These are phyloP conservation scores for Mimosa bimucronata DNA, from an alignment of 306 rosid species.

Conservation along the genomic window DNA sequence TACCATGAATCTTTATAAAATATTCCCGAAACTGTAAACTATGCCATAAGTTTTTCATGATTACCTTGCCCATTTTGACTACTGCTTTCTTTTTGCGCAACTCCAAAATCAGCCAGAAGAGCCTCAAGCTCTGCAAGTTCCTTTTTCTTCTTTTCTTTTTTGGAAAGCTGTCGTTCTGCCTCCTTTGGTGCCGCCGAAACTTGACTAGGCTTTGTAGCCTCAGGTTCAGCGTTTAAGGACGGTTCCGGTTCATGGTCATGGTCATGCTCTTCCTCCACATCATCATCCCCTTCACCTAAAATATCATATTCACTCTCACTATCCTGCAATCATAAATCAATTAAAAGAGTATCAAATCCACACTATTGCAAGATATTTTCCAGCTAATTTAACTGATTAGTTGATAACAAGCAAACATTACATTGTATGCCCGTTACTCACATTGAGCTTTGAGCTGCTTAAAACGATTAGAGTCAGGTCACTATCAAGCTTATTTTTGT, in stretches of 20 bases:
- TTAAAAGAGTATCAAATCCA: slow-evolving; percentile 19
- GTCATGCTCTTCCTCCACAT: slow-evolving; percentile 83
- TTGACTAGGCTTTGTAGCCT: slow-evolving; percentile 55
- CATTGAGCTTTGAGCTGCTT: slow-evolving; percentile 5
- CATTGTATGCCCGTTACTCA: background rate
- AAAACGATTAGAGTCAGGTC: background rate
- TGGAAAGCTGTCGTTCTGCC: slow-evolving; percentile 82
- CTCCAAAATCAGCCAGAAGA: slow-evolving; percentile 91
- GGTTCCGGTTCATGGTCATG: slow-evolving; percentile 64
- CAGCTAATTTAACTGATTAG: slow-evolving; percentile 11
- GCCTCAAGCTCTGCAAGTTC: slow-evolving; percentile 98
- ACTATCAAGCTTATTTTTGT: slow-evolving; percentile 12
- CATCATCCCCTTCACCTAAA: slow-evolving; percentile 92
- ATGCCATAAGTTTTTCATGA: slow-evolving; percentile 20
- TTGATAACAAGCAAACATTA: background rate
- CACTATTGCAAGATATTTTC: slow-evolving; percentile 15
- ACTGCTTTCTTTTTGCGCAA: slow-evolving; percentile 57
- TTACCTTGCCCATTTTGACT: slow-evolving; percentile 79
- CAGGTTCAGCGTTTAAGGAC: slow-evolving; percentile 57
- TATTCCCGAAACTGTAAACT: slow-evolving; percentile 6
- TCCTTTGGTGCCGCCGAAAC: slow-evolving; percentile 69
- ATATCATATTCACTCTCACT: slow-evolving; percentile 87
- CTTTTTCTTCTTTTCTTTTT: slow-evolving; percentile 91
- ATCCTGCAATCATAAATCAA: slow-evolving; percentile 53
- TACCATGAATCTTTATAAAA: slow-evolving; percentile 8